Percentiles rank a stretch among this genome's conserved stretches.
phyloP scores from a whole-genome alignment of 1,139 yeast genomes.

The Saccharomyces hybrid region DNA sequence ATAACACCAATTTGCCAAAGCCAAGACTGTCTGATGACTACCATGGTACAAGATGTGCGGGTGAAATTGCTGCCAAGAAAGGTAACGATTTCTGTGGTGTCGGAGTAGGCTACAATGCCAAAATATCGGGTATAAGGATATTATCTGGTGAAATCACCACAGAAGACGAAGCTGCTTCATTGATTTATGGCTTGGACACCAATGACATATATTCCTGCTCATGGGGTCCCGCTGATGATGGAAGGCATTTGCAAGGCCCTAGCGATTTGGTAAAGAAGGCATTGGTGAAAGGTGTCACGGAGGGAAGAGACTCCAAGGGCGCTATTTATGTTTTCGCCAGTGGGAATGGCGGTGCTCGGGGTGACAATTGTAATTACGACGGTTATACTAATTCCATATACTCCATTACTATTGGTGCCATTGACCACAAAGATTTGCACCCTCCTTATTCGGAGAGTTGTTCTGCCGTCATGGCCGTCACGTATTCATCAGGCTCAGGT shows the following conservation, averaged over 20 bases:
- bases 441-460: slow-evolving; percentile 91
- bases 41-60: slow-evolving; percentile 98
- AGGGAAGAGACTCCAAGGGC: slow-evolving; percentile 79
- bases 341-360: slow-evolving; percentile 82
- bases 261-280: slow-evolving; percentile 73
- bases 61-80: slow-evolving; percentile 88
- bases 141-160: slow-evolving; percentile 71
- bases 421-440: slow-evolving; percentile 77
- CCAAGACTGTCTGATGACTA: slow-evolving; percentile 79
- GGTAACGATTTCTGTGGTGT: slow-evolving; percentile 81
- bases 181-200: slow-evolving; percentile 67
- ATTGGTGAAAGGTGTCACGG: slow-evolving; percentile 68
- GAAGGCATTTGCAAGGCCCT: slow-evolving; percentile 79
- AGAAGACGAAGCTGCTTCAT: slow-evolving; percentile 86
- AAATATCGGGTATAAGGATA: slow-evolving; percentile 86
- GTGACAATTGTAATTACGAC: slow-evolving; percentile 92
- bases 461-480: slow-evolving; percentile 89
- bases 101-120: slow-evolving; percentile 84
- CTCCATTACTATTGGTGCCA: slow-evolving; percentile 91
- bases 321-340: slow-evolving; percentile 91
- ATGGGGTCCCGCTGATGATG: slow-evolving; percentile 98
- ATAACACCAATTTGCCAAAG: slow-evolving; percentile 62
- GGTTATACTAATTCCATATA: slow-evolving; percentile 96
- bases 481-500: slow-evolving; percentile 86
- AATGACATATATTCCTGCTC: slow-evolving; percentile 95